Evolutionary conservation across 495 filamentous ascomycete species (phyloP).

Genomic region (Penicillium simplicissimum): DNA sequence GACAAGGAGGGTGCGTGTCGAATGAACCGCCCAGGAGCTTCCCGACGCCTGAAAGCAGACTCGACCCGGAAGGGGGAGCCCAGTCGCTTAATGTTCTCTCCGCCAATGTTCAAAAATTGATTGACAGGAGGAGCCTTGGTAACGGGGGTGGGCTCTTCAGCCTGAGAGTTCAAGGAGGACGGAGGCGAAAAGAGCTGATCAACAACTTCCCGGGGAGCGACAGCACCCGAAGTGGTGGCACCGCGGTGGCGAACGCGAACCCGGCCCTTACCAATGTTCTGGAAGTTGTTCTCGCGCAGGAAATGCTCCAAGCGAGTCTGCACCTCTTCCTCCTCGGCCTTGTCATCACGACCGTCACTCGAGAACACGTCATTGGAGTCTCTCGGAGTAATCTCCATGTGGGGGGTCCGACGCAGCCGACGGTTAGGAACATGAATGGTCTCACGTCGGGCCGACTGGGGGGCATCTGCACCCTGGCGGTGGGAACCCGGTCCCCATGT

Average conservation of each 20-base stretch:
- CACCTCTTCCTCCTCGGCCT: conserved; percentile 46
- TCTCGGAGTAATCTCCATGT: conserved; percentile 47
- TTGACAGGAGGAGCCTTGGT: conserved; percentile 31
- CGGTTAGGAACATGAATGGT: conserved; percentile 50
- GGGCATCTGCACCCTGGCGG: conserved; percentile 32
- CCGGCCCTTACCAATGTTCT: conserved; percentile 47
- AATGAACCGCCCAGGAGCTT: conserved; percentile 28
- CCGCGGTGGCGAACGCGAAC: conserved; percentile 53
- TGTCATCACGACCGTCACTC: conserved; percentile 41
- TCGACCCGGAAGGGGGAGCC: conserved; percentile 55
- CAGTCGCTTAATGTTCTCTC: conserved; percentile 48
- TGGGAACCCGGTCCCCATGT: conserved; percentile 56
- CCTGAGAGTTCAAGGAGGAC: conserved; percentile 38
- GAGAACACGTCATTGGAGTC: conserved; percentile 56
- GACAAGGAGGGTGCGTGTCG: conserved; percentile 46
- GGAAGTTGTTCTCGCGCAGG: conserved; percentile 44
- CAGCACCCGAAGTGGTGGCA: conserved; percentile 45
- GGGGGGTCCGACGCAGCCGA: conserved; percentile 49
- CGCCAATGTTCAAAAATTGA: conserved; percentile 33
- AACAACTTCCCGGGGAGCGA: conserved; percentile 36
- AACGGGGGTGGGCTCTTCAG: conserved; percentile 28
- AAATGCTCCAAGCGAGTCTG: conserved; percentile 53
- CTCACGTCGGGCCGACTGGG: conserved; percentile 36
- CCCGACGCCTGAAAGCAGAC: conserved; percentile 28
- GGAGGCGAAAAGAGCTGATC: conserved; percentile 53